Conservation (phyloP, 257 asterid species). For the Nicotiana noctiflora region DNA sequence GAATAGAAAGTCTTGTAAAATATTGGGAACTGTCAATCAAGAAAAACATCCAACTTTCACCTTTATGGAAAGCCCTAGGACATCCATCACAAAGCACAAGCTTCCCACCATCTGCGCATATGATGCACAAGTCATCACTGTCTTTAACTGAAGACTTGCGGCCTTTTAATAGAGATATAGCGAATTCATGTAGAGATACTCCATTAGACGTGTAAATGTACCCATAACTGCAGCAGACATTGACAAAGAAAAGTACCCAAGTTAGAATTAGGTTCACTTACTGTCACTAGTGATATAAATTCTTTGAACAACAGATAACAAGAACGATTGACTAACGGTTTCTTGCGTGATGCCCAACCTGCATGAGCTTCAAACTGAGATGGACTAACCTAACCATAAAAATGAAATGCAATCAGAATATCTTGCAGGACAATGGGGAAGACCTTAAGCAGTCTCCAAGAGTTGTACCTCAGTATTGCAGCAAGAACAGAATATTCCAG, state of each 20-base stretch:
- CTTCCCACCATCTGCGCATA: too few species aligned
- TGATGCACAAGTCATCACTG: too few species aligned
- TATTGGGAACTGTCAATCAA: too few species aligned
- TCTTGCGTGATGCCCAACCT: slow-evolving; percentile 96
- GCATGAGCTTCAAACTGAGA: slow-evolving; percentile 99
- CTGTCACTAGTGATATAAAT: not conserved
- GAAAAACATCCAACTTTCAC: too few species aligned
- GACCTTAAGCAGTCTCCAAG: slow-evolving; percentile 13
- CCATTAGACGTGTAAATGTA: slow-evolving; percentile 19
- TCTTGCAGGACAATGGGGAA: slow-evolving; percentile 11
- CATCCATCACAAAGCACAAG: too few species aligned
- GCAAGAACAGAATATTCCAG: slow-evolving; percentile 82
- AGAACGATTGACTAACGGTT: slow-evolving; percentile 62
- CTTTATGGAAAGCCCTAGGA: too few species aligned
- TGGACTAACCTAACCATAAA: slow-evolving; percentile 80
- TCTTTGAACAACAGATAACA: slow-evolving; percentile 14
- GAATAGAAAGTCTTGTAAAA: too few species aligned
- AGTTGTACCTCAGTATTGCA: slow-evolving; percentile 72
- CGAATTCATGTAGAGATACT: too few species aligned
- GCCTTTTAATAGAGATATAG: too few species aligned
- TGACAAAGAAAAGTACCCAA: slow-evolving; percentile 19
- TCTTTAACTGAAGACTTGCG: too few species aligned
- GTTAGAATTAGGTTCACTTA: not conserved
- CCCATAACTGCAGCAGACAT: slow-evolving; percentile 64
- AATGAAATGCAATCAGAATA: slow-evolving; percentile 17